These are phyloP conservation scores for Mycena maculata DNA, from an alignment of 768 basidiomycete species.

Conservation along the genomic window DNA sequence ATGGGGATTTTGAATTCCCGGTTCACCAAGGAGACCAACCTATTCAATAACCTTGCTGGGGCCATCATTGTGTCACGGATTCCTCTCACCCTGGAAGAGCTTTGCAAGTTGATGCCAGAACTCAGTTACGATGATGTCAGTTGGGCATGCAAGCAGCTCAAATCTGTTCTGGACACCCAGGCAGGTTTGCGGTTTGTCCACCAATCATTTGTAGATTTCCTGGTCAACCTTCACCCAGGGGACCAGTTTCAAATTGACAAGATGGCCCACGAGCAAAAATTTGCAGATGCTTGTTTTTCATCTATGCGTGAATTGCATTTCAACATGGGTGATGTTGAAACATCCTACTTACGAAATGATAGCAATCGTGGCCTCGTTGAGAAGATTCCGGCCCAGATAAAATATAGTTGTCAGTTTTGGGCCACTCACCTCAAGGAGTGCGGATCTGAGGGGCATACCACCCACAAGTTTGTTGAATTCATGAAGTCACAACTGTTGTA, in stretches of 20 bases:
- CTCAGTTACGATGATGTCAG: not conserved
- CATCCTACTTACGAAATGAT: not conserved
- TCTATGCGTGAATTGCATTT: constrained; percentile 7
- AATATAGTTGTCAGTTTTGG: no score
- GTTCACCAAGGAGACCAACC: not conserved
- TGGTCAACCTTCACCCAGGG: not conserved
- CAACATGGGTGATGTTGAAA: not conserved
- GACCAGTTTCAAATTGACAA: not conserved
- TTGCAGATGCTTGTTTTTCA: not conserved
- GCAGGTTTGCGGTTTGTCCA: constrained; percentile 3
- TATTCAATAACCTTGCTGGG: not conserved
- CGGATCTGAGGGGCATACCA: no score
- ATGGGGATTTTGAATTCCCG: not conserved
- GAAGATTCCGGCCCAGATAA: not conserved
- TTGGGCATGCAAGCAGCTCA: not conserved
- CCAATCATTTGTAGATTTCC: constrained; percentile 16
- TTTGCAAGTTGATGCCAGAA: not conserved
- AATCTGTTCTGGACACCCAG: not conserved
- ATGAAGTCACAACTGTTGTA: not conserved
- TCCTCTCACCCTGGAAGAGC: not conserved
- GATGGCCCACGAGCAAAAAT: not conserved
- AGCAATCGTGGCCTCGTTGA: not conserved
- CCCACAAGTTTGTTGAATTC: not conserved
- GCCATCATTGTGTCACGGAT: constrained; percentile 1
- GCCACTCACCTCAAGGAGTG: no score